phyloP scores from a whole-genome alignment of 2,329 filamentous ascomycete genomes.

The Alternaria arborescens region DNA sequence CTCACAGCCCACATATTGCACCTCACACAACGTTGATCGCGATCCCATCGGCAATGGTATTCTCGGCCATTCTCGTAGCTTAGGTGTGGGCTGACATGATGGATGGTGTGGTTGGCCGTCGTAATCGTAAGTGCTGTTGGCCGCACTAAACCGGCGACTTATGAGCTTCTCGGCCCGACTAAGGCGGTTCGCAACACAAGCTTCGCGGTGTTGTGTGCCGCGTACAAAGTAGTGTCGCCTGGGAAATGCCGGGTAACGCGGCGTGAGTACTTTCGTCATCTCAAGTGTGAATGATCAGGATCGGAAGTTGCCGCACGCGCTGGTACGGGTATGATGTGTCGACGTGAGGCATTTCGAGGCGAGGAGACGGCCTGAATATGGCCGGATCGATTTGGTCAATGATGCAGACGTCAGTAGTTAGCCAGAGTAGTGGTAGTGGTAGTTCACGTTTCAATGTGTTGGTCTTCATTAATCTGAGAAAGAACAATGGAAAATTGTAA shows the following conservation, averaged over 20 bases:
- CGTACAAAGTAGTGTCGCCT: not conserved
- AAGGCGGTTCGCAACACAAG: not conserved
- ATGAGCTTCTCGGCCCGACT: slow-evolving; percentile 4
- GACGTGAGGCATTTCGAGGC: not conserved
- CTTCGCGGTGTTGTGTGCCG: slow-evolving; percentile 1
- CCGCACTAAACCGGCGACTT: slow-evolving; percentile 2
- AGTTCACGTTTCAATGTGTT: not conserved
- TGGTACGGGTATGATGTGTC: not conserved
- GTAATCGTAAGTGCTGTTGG: not conserved
- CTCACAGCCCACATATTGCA: not conserved
- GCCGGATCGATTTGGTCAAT: slow-evolving; percentile 2
- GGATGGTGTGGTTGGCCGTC: not conserved
- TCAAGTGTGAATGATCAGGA: not conserved
- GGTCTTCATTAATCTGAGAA: not conserved
- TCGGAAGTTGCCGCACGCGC: not conserved
- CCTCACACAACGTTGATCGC: not conserved
- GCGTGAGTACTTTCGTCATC: not conserved
- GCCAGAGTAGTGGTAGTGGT: not conserved
- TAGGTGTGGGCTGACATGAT: slow-evolving; percentile 1
- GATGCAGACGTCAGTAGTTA: not conserved
- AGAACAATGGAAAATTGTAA: not conserved
- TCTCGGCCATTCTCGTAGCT: slow-evolving; percentile 5
- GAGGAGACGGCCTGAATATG: not conserved
- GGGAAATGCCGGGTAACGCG: slow-evolving; percentile 1
- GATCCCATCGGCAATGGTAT: not conserved